These are phyloP conservation scores for Dendryphion nanum DNA, from an alignment of 2,329 filamentous ascomycete species.

Conservation along the genomic window DNA sequence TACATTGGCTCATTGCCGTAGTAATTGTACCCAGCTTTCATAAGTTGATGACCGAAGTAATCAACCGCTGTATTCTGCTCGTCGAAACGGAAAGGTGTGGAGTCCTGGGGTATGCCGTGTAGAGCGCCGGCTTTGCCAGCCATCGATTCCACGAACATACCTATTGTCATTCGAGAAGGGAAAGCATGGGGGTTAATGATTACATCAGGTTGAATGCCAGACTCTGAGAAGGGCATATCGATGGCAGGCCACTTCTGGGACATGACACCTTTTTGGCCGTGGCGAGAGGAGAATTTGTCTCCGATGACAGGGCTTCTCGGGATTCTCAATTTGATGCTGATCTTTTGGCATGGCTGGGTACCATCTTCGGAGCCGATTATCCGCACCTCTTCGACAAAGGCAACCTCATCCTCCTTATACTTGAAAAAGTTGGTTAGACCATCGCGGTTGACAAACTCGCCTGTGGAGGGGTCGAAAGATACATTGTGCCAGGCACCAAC, in stretches of 20 bases:
- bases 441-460: constrained; percentile 80
- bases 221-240: constrained; percentile 96
- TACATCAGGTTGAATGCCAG: constrained; percentile 92
- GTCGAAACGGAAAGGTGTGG: constrained; percentile 90
- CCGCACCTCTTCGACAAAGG: constrained; percentile 89
- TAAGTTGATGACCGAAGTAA: constrained; percentile 93
- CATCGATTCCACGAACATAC: constrained; percentile 97
- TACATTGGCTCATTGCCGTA: constrained; percentile 99
- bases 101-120: constrained; percentile 94
- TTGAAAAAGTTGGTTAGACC: constrained; percentile 83
- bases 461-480: constrained; percentile 68
- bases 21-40: constrained; percentile 95
- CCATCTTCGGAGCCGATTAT: constrained; percentile 83
- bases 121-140: constrained; percentile 93
- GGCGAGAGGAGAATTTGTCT: constrained; percentile 98
- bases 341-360: constrained; percentile 77
- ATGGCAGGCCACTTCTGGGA: constrained; percentile 93
- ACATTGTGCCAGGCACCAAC: constrained; percentile 91
- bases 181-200: constrained; percentile 99
- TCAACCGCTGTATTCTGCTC: constrained; percentile 90
- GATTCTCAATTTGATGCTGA: constrained; percentile 90
- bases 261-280: constrained; percentile 96
- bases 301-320: constrained; percentile 90
- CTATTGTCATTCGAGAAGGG: constrained; percentile 99
- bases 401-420: constrained; percentile 89